Evolutionary conservation across 2,329 filamentous ascomycete species (phyloP).

Genomic region (Dothideomycetes sp.): DNA sequence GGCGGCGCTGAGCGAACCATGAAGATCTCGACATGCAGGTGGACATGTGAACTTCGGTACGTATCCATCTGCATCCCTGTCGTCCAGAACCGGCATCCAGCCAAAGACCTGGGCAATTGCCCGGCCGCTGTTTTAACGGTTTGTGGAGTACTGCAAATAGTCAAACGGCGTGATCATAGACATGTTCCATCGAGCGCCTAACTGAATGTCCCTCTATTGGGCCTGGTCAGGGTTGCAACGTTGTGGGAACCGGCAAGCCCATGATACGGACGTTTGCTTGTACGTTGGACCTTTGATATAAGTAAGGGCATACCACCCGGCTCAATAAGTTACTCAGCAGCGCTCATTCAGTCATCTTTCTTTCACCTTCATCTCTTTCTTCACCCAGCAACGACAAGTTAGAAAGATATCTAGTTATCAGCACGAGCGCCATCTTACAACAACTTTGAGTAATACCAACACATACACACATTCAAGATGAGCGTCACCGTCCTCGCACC

Average conservation of each 20-base stretch:
- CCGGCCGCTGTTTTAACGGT: slow-evolving; percentile 3
- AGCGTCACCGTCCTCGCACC: slow-evolving; percentile 7
- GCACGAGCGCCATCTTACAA: too few relatives aligned
- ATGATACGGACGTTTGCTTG: slow-evolving; percentile 8
- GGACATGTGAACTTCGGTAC: too few relatives aligned
- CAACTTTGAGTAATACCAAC: too few relatives aligned
- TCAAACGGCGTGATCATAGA: slow-evolving; percentile 11
- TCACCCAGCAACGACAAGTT: too few relatives aligned
- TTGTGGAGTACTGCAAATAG: slow-evolving; percentile 12
- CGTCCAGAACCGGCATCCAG: background rate
- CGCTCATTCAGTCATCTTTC: slow-evolving; percentile 6
- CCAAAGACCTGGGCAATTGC: background rate
- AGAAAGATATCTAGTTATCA: too few relatives aligned
- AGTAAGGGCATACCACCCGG: slow-evolving; percentile 6
- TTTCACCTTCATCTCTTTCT: background rate
- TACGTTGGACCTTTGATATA: slow-evolving; percentile 13
- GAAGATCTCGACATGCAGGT: too few relatives aligned
- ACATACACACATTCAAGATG: slow-evolving; percentile 10
- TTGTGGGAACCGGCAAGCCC: slow-evolving; percentile 9
- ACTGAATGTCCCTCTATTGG: slow-evolving; percentile 1
- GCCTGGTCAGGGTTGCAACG: slow-evolving; percentile 5
- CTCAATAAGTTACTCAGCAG: slow-evolving; percentile 3
- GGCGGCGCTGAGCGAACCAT: too few relatives aligned
- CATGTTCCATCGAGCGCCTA: slow-evolving; percentile 8
- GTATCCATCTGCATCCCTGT: too few relatives aligned